A percentile compares a stretch with the other conserved stretches of the same genome.
These are phyloP conservation scores for Dendrostoma leiphaemia DNA, from an alignment of 2,329 filamentous ascomycete genomes.

Conservation along the genomic window DNA sequence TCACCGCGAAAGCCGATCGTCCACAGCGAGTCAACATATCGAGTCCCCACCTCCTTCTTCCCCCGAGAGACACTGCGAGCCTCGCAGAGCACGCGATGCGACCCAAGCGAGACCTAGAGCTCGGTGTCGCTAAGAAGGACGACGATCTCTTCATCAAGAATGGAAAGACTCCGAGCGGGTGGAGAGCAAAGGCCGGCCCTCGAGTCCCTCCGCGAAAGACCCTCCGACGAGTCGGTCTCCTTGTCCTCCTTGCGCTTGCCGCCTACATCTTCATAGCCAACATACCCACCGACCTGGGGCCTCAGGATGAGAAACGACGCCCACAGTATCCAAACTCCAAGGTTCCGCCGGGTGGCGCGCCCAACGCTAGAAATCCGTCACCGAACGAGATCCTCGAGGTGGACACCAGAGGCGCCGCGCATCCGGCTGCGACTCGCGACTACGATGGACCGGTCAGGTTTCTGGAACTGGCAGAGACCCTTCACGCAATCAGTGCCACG, in stretches of 20 bases:
- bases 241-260: slow-evolving; percentile 43
- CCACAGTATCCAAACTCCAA: slow-evolving; percentile 32
- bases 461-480: slow-evolving; percentile 58
- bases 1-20: not conserved
- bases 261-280: slow-evolving; percentile 66
- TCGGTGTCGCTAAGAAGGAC: slow-evolving; percentile 59
- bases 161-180: slow-evolving; percentile 25
- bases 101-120: slow-evolving; percentile 48
- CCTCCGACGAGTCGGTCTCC: slow-evolving; percentile 50
- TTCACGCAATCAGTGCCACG: slow-evolving; percentile 58
- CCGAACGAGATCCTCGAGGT: slow-evolving; percentile 8
- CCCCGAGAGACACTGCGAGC: not conserved
- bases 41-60: not conserved
- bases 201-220: slow-evolving; percentile 49
- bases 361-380: slow-evolving; percentile 10
- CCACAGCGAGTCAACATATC: not conserved
- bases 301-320: slow-evolving; percentile 36
- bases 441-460: slow-evolving; percentile 73
- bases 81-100: slow-evolving; percentile 31
- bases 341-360: slow-evolving; percentile 1
- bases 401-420: slow-evolving; percentile 19
- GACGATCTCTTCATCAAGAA: slow-evolving; percentile 46
- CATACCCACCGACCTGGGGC: slow-evolving; percentile 49
- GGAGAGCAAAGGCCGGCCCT: slow-evolving; percentile 20
- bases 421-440: slow-evolving; percentile 38